These are phyloP conservation scores for Acer saccharum DNA, from an alignment of 345 rosid genomes.

Conservation along the genomic window DNA sequence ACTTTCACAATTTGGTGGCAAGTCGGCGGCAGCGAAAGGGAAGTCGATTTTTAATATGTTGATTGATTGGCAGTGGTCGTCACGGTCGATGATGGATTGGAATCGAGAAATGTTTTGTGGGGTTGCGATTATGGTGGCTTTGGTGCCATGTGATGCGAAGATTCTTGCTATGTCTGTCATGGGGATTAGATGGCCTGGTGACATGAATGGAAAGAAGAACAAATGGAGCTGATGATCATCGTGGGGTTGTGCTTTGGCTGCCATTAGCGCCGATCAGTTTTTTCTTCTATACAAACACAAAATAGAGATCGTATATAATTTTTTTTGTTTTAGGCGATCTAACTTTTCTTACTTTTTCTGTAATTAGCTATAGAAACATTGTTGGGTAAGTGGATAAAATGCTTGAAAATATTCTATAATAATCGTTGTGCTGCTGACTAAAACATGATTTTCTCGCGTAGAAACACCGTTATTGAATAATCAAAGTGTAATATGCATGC, in stretches of 20 bases:
- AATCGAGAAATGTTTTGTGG: conserved; percentile 1
- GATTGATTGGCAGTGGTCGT: background rate
- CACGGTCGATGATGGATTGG: conserved; percentile 1
- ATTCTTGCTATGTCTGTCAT: conserved; percentile 12
- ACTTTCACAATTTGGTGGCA: conserved; percentile 4
- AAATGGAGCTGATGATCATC: conserved; percentile 9
- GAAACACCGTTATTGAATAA: background rate
- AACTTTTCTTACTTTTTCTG: too few relatives aligned
- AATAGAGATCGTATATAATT: too few relatives aligned
- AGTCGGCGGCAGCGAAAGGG: background rate
- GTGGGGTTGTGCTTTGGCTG: background rate
- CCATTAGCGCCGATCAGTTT: background rate
- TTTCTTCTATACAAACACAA: background rate
- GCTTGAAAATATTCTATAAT: background rate
- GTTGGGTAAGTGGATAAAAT: too few relatives aligned
- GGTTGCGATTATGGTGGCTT: conserved; percentile 7
- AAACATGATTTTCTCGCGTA: background rate
- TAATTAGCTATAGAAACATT: too few relatives aligned
- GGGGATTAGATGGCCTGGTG: conserved; percentile 20
- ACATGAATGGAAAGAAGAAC: conserved; percentile 13
- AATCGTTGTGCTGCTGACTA: too few relatives aligned
- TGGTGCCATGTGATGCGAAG: conserved; percentile 2
- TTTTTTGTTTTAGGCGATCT: too few relatives aligned
- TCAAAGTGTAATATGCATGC: background rate
- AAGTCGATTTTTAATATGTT: background rate